phyloP scores from a whole-genome alignment of 2,329 filamentous ascomycete genomes.

The Magnaporthiopsis poae region DNA sequence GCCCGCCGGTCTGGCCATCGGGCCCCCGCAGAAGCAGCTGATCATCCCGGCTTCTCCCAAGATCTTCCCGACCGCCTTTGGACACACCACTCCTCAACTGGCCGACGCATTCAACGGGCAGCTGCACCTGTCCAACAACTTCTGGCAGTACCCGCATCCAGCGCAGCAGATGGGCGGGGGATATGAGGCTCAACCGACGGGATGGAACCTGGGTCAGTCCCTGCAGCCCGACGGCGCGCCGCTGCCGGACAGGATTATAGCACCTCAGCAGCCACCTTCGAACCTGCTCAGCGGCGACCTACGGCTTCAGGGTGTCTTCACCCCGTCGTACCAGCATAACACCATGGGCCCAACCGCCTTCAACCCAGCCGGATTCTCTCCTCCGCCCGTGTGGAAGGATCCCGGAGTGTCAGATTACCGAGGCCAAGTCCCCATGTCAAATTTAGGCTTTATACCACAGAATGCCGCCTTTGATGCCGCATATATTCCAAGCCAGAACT shows the following conservation, averaged over 20 bases:
- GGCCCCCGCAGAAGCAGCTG: conserved; percentile 74
- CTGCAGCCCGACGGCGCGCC: conserved; percentile 2
- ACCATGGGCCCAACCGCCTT: conserved; percentile 29
- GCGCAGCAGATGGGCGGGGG: not conserved
- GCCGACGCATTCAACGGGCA: conserved; percentile 9
- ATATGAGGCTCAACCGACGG: conserved; percentile 4
- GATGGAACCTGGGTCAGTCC: conserved; percentile 5
- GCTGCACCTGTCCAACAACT: not conserved
- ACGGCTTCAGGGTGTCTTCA: conserved; percentile 19
- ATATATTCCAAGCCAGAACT: conserved; percentile 22
- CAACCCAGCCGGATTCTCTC: conserved; percentile 28
- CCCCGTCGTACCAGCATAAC: conserved; percentile 24
- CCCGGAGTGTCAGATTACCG: conserved; percentile 23
- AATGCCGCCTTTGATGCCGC: conserved; percentile 24
- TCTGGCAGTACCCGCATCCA: not conserved
- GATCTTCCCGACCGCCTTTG: conserved; percentile 23
- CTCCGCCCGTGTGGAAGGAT: conserved; percentile 29
- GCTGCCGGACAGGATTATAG: not conserved
- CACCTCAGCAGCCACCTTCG: not conserved
- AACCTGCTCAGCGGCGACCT: conserved; percentile 15
- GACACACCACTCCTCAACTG: conserved; percentile 13
- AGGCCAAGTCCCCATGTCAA: conserved; percentile 21
- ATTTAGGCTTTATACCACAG: conserved; percentile 24
- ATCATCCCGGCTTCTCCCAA: conserved; percentile 51
- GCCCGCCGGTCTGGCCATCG: conserved; percentile 59